A percentile compares a stretch with the other conserved stretches of the same genome.
Evolutionary conservation across 139 green algal genomes (phyloP).

Genomic region (Eudorina sp.): DNA sequence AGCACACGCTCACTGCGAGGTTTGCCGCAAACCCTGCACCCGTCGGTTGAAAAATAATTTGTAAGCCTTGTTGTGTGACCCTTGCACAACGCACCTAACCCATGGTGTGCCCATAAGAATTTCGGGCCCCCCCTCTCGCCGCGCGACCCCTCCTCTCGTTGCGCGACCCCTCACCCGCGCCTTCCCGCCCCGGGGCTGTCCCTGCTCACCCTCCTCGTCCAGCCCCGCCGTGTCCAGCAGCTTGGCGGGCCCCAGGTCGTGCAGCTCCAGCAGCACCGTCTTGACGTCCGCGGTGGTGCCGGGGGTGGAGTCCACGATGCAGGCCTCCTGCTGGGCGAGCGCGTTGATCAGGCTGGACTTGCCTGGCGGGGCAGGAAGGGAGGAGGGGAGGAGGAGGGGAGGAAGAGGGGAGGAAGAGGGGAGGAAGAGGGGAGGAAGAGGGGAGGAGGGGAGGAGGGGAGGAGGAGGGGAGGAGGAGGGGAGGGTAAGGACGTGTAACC

Average conservation of each 20-base stretch:
- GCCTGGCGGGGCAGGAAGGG: not conserved
- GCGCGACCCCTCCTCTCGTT: no score
- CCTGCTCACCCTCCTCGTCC: slow-evolving; percentile 58
- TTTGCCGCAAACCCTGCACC: not conserved
- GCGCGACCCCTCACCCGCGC: no score
- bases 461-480: no score
- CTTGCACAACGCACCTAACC: no score
- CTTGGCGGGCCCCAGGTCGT: slow-evolving; percentile 74
- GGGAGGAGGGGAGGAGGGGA: no score
- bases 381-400: no score
- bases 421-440: no score
- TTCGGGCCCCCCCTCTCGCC: no score
- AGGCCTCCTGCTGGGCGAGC: slow-evolving; percentile 75
- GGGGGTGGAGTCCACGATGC: slow-evolving; percentile 77
- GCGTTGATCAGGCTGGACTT: slow-evolving; percentile 76
- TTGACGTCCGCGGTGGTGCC: slow-evolving; percentile 76
- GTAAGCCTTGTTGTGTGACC: not conserved
- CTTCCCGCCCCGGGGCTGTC: no score
- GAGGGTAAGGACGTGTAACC: no score
- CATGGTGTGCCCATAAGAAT: no score
- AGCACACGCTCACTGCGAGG: not conserved
- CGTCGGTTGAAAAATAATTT: not conserved
- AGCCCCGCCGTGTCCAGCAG: slow-evolving; percentile 78
- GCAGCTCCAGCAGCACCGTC: slow-evolving; percentile 75
- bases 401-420: no score